Conservation (phyloP, 2,329 filamentous ascomycete genomes). For the Paecilomyces sp. region DNA sequence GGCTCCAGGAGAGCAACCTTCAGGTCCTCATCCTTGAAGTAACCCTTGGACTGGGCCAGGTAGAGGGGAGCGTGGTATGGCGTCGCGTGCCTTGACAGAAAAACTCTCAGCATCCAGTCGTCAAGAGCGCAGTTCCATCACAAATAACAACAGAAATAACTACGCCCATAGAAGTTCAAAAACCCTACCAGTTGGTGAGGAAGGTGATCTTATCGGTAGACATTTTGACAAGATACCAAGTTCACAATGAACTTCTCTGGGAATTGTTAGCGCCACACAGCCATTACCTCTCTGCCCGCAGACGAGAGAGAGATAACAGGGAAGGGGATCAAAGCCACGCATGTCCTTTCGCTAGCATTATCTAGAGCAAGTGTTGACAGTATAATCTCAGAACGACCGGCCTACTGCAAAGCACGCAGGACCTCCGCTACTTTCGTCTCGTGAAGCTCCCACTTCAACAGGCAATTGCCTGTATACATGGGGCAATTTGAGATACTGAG, state of each 20-base stretch:
- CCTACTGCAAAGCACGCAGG: slow-evolving; percentile 5
- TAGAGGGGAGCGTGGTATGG: slow-evolving; percentile 74
- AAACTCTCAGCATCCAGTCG: slow-evolving; percentile 10
- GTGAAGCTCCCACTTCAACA: neutral
- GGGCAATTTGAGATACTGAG: neutral
- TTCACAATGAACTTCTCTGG: slow-evolving; percentile 4
- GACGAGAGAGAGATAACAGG: slow-evolving; percentile 5
- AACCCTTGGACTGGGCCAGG: slow-evolving; percentile 68
- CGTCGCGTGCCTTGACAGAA: slow-evolving; percentile 61
- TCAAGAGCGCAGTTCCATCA: neutral
- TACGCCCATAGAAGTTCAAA: neutral
- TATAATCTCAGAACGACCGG: slow-evolving; percentile 63
- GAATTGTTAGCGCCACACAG: slow-evolving; percentile 5
- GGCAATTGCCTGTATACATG: neutral
- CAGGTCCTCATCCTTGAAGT: slow-evolving; percentile 67
- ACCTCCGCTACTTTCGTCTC: slow-evolving; percentile 21
- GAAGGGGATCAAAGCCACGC: slow-evolving; percentile 55
- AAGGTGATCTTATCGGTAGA: slow-evolving; percentile 80
- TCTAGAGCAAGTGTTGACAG: slow-evolving; percentile 79
- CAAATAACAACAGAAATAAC: neutral
- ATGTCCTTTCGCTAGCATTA: slow-evolving; percentile 85
- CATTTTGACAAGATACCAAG: slow-evolving; percentile 51
- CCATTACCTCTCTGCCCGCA: neutral
- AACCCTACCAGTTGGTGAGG: slow-evolving; percentile 69
- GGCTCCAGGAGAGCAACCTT: slow-evolving; percentile 72